phyloP scores from a whole-genome alignment of 257 asterid genomes.

The Lavandula angustifolia region DNA sequence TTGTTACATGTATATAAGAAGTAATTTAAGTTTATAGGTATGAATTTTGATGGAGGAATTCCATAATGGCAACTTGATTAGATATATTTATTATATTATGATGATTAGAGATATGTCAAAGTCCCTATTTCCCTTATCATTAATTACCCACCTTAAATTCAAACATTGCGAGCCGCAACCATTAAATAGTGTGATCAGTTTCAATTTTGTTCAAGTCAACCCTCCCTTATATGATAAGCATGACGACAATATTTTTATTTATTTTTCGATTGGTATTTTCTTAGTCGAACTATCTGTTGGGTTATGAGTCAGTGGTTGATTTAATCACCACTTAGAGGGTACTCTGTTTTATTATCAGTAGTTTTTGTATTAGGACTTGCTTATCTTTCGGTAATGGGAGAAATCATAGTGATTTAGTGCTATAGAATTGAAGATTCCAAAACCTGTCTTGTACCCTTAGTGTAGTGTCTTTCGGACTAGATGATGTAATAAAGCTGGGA shows the following conservation, averaged over 20 bases:
- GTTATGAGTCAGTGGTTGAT: too few species aligned
- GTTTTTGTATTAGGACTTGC: too few species aligned
- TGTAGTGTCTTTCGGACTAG: too few species aligned
- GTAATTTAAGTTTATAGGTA: neutral
- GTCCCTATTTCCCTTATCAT: constrained; percentile 10
- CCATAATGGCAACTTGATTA: constrained; percentile 20
- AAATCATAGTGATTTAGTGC: too few species aligned
- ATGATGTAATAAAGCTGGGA: too few species aligned
- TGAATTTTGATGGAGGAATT: constrained; percentile 7
- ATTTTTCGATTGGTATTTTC: too few species aligned
- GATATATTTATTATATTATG: constrained; percentile 1
- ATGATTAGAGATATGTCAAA: constrained; percentile 10
- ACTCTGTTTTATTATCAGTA: too few species aligned
- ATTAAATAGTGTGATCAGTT: neutral
- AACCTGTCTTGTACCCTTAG: too few species aligned
- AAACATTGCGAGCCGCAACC: constrained; percentile 25
- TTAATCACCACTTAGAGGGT: too few species aligned
- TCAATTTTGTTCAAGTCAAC: constrained; percentile 8
- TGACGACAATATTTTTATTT: neutral
- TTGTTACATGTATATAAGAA: neutral
- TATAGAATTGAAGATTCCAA: too few species aligned
- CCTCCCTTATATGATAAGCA: neutral
- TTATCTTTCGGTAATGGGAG: too few species aligned
- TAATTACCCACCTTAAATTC: constrained; percentile 24
- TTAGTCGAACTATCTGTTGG: too few species aligned